These are phyloP conservation scores for Gnomoniopsis smithogilvyi DNA, from an alignment of 2,329 filamentous ascomycete species.

Conservation along the genomic window DNA sequence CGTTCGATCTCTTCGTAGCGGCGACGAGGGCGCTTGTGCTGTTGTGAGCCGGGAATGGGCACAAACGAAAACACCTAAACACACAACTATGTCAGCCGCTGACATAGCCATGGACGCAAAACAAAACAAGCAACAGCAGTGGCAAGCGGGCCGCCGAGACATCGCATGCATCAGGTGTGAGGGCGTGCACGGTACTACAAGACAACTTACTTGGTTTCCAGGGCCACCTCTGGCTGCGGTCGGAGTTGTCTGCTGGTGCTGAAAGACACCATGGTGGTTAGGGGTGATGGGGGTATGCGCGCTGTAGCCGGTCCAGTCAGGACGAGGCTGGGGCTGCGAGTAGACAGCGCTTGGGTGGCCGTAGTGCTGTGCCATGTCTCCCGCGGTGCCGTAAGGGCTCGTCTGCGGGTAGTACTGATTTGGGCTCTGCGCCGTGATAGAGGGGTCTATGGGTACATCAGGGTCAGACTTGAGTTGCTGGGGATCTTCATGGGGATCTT, in stretches of 20 bases:
- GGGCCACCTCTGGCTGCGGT: conserved; percentile 49
- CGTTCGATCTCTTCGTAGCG: conserved; percentile 98
- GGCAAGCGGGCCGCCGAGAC: not conserved
- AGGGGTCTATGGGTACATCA: conserved; percentile 98
- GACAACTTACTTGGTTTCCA: conserved; percentile 57
- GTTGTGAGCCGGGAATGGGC: conserved; percentile 92
- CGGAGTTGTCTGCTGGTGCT: conserved; percentile 47
- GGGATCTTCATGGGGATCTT: conserved; percentile 59
- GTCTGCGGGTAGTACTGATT: conserved; percentile 39
- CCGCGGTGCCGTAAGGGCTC: conserved; percentile 76
- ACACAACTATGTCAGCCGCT: conserved; percentile 21
- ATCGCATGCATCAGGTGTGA: not conserved
- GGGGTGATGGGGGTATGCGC: conserved; percentile 48
- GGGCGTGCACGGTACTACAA: not conserved
- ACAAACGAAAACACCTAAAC: conserved; percentile 96
- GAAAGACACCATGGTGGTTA: conserved; percentile 49
- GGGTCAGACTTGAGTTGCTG: conserved; percentile 87
- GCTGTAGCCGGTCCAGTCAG: conserved; percentile 71
- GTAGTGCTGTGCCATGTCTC: conserved; percentile 83
- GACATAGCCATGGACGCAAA: not conserved
- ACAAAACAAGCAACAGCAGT: not conserved
- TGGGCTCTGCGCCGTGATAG: conserved; percentile 89
- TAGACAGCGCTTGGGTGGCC: conserved; percentile 62
- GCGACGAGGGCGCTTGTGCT: conserved; percentile 90
- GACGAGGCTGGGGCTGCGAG: conserved; percentile 56